Percentiles rank a stretch among this genome's conserved stretches.
Evolutionary conservation across 108 stramenopile genomes (phyloP).

Genomic region (Pseudonitzschia multiseries): DNA sequence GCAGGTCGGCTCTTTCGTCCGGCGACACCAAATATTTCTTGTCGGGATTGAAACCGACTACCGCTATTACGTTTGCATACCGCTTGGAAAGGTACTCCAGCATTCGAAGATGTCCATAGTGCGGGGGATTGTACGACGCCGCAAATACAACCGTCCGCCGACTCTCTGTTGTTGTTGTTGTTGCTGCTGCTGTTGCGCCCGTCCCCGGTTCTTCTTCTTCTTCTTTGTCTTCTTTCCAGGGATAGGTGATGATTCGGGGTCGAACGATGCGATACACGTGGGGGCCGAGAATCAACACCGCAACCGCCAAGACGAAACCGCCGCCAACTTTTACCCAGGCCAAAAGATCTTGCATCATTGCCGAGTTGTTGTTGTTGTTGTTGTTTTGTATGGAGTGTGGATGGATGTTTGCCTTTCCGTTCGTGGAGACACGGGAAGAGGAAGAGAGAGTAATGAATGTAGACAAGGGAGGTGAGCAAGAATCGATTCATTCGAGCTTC

Average conservation of each 20-base stretch:
- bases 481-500: no score
- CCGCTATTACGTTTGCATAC: slow-evolving; percentile 71
- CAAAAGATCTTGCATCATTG: background rate
- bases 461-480: no score
- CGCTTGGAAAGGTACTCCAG: slow-evolving; percentile 66
- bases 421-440: no score
- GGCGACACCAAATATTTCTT: slow-evolving; percentile 78
- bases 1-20: slow-evolving; percentile 58
- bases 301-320: background rate
- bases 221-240: slow-evolving; percentile 34
- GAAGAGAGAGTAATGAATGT: no score
- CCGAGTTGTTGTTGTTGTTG: no score
- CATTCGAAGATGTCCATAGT: slow-evolving; percentile 81
- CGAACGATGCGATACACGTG: slow-evolving; percentile 30
- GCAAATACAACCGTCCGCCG: slow-evolving; percentile 61
- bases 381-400: no score
- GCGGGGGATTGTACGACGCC: slow-evolving; percentile 87
- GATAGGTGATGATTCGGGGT: slow-evolving; percentile 33
- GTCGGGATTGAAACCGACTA: slow-evolving; percentile 78
- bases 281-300: background rate
- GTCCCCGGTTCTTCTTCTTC: slow-evolving; percentile 7
- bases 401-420: no score
- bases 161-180: background rate
- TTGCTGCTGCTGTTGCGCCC: no score
- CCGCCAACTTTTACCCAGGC: background rate